Base-by-base conservation (phyloP, 495 filamentous ascomycete genomes). In the Astrocystis sublimbata region DNA sequence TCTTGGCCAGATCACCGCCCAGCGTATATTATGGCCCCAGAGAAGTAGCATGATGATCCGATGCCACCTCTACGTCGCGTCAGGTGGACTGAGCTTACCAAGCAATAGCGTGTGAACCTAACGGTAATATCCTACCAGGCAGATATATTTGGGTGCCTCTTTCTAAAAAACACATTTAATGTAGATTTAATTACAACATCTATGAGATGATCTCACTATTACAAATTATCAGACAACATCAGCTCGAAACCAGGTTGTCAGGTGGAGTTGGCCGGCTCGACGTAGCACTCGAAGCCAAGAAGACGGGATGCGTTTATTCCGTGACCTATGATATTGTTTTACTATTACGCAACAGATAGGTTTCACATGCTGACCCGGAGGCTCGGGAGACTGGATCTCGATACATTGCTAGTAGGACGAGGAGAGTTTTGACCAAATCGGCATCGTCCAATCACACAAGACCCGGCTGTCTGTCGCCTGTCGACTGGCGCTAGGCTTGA, bases 41-140 rank as follows among this genome's bases (percentile, higher is more conserved):
- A 13, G 17, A 23, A n/a, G 31, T 23, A 28, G 46, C 21, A 53
- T 24, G 28, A 23, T 45, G 10, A 54, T 45, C 33, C 35, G 35
- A 49, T 38, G 45, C 54, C 35, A 52, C 40, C n/a, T 38, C 28
- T 15, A 36, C 28, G 47, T 40, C 1, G 33, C 47, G 17, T 53
- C 47, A 61, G 38, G 28, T 13, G 26, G 19, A 23, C 43, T 36
- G 26, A 28, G 24, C 9, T 41, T 35, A 38, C 24, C 36, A 31
- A 21, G 35, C 28, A 23, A 61, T 60, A 53, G 47, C 60, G 47
- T 51, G 53, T 61, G 65, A 55, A 64, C 60, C 60, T 53, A 50
- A 62, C 61, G 55, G 26, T 60, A 58, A 69, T 69, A 69, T 64
- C 67, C 66, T 15, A 43, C 47, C 38, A 61, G 46, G 67, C 65